Evolutionary conservation across 768 basidiomycete genomes (phyloP), one percentile per base, ranked within the genome.

Genomic region (Clitopilus hobsonii): DNA sequence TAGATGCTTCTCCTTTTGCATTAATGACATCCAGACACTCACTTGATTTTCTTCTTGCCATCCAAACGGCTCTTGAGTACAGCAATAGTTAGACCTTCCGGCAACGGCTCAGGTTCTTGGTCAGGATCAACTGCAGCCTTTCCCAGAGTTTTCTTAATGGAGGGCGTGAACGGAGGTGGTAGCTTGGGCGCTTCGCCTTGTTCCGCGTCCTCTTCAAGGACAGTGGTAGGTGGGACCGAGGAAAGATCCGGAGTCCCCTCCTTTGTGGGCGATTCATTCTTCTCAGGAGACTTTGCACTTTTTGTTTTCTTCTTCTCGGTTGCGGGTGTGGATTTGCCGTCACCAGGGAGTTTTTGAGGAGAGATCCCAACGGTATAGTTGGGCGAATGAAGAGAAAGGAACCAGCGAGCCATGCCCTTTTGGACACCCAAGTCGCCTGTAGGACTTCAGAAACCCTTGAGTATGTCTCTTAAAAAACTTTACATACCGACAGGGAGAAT

Each of bases 391-490:
- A 80, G 72, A 3, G 85, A 75, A 26, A 89, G 70, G 64, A 84
- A 78, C 88, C 88, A 90, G 29, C 84, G 77, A 50, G 85, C 67
- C 18, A 89, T 51, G 20, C 89, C 89, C 18, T 85, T 76, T 63
- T 95, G 91, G 0, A 95, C 87, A 13, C 92, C 92, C 14, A 95
- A 77, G 61, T 95, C 93, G 6, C 91, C 87, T 87, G 65, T 36
- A 36, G 32, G 32, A 36, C 32, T 36, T n/a, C n/a, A n/a, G n/a
- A n/a, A n/a, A n/a, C n/a, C n/a, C n/a, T n/a, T n/a, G n/a, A n/a
- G n/a, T n/a, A n/a, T n/a, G n/a, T n/a, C n/a, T n/a, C n/a, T n/a
- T n/a, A n/a, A n/a, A n/a, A n/a, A n/a, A n/a, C n/a, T 22, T 7
- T 2, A 48, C 67, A 30, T 56, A 71, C 73, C 69, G 58, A 76